Percentiles rank a stretch among this genome's conserved stretches.
phyloP scores from a whole-genome alignment of 495 filamentous ascomycete genomes.

The Massariosphaeria phaeospora region DNA sequence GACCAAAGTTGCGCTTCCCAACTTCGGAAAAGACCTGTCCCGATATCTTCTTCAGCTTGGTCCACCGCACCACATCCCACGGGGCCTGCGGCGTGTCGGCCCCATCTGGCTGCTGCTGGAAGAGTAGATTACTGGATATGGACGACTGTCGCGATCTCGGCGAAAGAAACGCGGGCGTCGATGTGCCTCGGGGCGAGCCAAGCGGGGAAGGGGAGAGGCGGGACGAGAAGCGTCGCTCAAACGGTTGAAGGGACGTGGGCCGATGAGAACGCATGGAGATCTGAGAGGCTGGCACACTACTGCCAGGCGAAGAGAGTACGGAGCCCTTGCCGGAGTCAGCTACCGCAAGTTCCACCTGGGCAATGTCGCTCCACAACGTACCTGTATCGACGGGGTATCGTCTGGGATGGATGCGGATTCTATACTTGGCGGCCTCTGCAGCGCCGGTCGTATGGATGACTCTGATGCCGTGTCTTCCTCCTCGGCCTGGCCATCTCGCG shows the following conservation, averaged over 20 bases:
- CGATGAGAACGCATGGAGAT: constrained; percentile 50
- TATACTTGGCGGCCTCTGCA: constrained; percentile 10
- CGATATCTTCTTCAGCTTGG: constrained; percentile 82
- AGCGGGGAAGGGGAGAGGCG: constrained; percentile 61
- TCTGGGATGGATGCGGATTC: constrained; percentile 70
- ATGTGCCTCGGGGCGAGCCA: constrained; percentile 60
- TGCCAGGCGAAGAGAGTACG: constrained; percentile 67
- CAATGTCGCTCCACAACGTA: too few species aligned
- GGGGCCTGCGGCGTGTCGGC: constrained; percentile 63
- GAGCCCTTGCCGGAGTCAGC: too few species aligned
- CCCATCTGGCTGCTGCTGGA: constrained; percentile 50
- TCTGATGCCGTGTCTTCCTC: constrained; percentile 12
- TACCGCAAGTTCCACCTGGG: too few species aligned
- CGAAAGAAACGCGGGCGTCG: constrained; percentile 76
- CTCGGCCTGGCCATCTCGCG: not conserved
- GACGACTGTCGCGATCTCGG: constrained; percentile 72
- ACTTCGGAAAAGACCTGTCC: constrained; percentile 90
- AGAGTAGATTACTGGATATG: constrained; percentile 51
- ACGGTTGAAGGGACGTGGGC: constrained; percentile 81
- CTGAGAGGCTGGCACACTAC: constrained; percentile 53
- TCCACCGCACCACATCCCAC: constrained; percentile 97
- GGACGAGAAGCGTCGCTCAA: constrained; percentile 90
- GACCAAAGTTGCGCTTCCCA: constrained; percentile 86
- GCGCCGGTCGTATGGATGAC: constrained; percentile 4
- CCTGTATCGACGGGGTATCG: constrained; percentile 84